Evolutionary conservation across 352 stramenopile genomes (phyloP).

Genomic region (Phytophthora europaea): DNA sequence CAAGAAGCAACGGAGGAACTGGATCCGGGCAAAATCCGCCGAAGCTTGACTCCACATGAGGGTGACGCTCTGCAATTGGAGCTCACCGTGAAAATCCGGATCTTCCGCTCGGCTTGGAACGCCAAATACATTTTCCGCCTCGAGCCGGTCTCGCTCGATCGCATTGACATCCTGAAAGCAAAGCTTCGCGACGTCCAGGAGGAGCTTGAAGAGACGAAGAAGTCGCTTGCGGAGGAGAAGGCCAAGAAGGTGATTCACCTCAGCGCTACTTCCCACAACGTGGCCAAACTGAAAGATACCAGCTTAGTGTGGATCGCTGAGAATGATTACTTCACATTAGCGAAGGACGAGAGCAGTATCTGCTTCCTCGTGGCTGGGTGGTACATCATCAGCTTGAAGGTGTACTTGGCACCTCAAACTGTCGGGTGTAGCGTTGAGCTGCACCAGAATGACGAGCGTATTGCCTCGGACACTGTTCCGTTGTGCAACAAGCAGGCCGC

Average conservation of each 20-base stretch:
- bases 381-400: neutral
- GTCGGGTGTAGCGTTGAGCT: neutral
- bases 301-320: neutral
- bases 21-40: neutral
- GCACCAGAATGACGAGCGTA: neutral
- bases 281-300: neutral
- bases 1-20: neutral
- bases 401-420: neutral
- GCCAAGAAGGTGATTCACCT: neutral
- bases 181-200: neutral
- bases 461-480: constrained; percentile 3
- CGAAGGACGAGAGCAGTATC: neutral
- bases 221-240: neutral
- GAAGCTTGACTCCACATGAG: neutral
- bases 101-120: constrained; percentile 3
- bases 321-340: neutral
- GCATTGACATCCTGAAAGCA: neutral
- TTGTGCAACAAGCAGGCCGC: neutral
- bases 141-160: neutral
- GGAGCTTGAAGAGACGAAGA: neutral
- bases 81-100: constrained; percentile 1
- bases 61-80: neutral
- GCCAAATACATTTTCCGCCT: neutral
- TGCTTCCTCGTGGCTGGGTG: neutral
- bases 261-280: neutral